phyloP scores from a whole-genome alignment of 2,329 filamentous ascomycete species.

The Fusarium protoensiforme region DNA sequence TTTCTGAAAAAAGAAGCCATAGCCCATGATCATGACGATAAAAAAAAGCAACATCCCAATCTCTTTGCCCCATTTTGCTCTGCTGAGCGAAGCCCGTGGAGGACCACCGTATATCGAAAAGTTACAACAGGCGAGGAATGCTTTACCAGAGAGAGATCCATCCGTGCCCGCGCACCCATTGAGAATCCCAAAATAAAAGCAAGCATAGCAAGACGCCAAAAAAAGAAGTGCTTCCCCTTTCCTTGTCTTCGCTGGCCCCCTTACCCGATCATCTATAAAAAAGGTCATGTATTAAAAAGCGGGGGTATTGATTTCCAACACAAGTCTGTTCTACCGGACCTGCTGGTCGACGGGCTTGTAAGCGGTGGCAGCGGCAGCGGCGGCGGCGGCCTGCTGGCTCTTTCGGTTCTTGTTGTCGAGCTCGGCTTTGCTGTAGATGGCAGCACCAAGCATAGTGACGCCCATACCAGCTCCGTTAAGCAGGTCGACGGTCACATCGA shows the following conservation, averaged over 20 bases:
- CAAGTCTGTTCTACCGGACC: conserved; percentile 28
- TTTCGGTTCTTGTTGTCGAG: conserved; percentile 57
- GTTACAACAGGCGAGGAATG: conserved; percentile 24
- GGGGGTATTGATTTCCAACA: conserved; percentile 22
- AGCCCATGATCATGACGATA: conserved; percentile 43
- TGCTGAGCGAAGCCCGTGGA: conserved; percentile 12
- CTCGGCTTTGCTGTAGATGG: conserved; percentile 68
- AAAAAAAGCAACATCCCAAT: conserved; percentile 22
- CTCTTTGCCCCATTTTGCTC: conserved; percentile 20
- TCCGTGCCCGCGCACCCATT: conserved; percentile 4
- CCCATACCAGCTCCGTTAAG: conserved; percentile 67
- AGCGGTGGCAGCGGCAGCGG: conserved; percentile 48
- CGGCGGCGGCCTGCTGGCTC: conserved; percentile 38
- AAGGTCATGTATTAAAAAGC: conserved; percentile 42
- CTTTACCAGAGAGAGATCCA: conserved; percentile 15
- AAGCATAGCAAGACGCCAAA: conserved; percentile 27
- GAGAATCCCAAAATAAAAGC: conserved; percentile 9
- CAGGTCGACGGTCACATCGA: conserved; percentile 61
- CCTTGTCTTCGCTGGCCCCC: conserved; percentile 22
- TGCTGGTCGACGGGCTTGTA: conserved; percentile 53
- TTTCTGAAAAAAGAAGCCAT: conserved; percentile 40
- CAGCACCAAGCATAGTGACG: conserved; percentile 65
- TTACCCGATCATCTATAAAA: conserved; percentile 36
- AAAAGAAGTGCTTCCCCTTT: conserved; percentile 27
- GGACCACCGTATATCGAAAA: conserved; percentile 22